Evolutionary conservation across 2,329 filamentous ascomycete genomes (phyloP).

Genomic region (Fusarium clavum): DNA sequence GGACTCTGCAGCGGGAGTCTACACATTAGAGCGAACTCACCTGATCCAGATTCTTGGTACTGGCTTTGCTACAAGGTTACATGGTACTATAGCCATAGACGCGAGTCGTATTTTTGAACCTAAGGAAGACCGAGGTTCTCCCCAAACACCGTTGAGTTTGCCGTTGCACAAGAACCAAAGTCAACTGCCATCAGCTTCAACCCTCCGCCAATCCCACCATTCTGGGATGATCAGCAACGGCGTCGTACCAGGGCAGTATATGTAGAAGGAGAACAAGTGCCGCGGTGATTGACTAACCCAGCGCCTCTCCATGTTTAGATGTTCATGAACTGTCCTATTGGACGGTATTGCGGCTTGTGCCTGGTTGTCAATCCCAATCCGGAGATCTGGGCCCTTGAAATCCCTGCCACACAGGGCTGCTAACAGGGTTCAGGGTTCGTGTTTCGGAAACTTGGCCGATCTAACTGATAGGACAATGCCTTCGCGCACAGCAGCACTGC

Average conservation of each 20-base stretch:
- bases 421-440: constrained; percentile 44
- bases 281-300: not conserved
- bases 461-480: constrained; percentile 14
- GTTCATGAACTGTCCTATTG: constrained; percentile 11
- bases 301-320: not conserved
- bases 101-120: not conserved
- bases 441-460: constrained; percentile 38
- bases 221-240: not conserved
- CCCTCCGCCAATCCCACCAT: not conserved
- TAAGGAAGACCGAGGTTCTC: not conserved
- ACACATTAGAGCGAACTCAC: not conserved
- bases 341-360: constrained; percentile 31
- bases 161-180: not conserved
- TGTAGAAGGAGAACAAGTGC: not conserved
- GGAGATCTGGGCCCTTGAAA: constrained; percentile 31
- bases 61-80: not conserved
- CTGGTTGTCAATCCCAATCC: constrained; percentile 34
- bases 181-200: not conserved
- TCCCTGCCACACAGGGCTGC: constrained; percentile 26
- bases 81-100: not conserved
- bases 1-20: not conserved
- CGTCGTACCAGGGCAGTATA: not conserved
- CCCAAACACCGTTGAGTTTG: not conserved
- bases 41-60: not conserved
- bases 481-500: constrained; percentile 3